These are phyloP conservation scores for Talaromyces funiculosus DNA, from an alignment of 2,329 filamentous ascomycete species.

Conservation along the genomic window DNA sequence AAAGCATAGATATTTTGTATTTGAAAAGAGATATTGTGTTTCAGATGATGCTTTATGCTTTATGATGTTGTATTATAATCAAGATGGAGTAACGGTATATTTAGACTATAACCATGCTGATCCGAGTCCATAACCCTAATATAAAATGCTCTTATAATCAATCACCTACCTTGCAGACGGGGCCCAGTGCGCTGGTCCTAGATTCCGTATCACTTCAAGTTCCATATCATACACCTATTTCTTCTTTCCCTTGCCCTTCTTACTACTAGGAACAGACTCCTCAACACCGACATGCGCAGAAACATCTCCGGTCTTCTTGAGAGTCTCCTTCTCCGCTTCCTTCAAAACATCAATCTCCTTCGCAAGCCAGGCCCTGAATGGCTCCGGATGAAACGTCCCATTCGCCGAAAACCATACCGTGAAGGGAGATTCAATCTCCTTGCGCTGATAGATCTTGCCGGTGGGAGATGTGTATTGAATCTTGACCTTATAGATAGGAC, in stretches of 20 bases:
- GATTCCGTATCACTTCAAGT: no score
- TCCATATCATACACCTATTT: conserved; percentile 38
- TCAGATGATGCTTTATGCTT: not conserved
- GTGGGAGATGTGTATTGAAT: conserved; percentile 46
- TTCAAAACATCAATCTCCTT: conserved; percentile 52
- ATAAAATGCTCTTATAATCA: not conserved
- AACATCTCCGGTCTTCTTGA: conserved; percentile 26
- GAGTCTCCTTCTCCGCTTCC: conserved; percentile 40
- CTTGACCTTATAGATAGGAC: conserved; percentile 71
- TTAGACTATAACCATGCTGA: not conserved
- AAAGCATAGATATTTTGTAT: conserved; percentile 1
- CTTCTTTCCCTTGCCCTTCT: conserved; percentile 16
- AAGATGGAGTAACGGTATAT: not conserved
- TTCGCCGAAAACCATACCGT: conserved; percentile 56
- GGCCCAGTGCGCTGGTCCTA: no score
- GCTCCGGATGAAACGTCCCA: conserved; percentile 55
- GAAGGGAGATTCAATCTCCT: conserved; percentile 52
- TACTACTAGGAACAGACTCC: conserved; percentile 9
- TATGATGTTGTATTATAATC: conserved; percentile 5
- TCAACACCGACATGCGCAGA: conserved; percentile 19
- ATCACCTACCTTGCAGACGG: no score
- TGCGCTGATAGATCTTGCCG: conserved; percentile 38
- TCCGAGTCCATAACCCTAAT: not conserved
- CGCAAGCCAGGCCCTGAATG: conserved; percentile 58
- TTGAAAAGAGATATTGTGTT: not conserved